Evolutionary conservation across 257 asterid species (phyloP), one percentile per base, ranked within the genome.

Genomic region (Solanum gandarillasii): DNA sequence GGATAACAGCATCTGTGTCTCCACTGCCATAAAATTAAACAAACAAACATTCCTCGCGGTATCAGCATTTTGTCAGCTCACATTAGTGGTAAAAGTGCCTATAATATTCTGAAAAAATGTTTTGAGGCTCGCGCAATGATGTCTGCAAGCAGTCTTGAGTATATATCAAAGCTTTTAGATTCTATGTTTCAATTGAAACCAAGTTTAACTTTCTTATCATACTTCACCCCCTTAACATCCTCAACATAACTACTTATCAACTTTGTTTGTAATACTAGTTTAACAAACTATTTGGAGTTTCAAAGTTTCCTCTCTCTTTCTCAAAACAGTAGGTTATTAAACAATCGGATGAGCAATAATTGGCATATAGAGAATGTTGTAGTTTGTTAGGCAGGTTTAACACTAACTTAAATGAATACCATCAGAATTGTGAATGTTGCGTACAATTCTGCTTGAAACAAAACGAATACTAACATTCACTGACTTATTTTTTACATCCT

Each of bases 1-100:
- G 99, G 87, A 97, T 89, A 31, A 97, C 98, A 72, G 98, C 94
- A 94, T 97, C 99, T 6, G 98, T 92, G 87, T 97, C 98, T 5
- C 99, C 99, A 92, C 99, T 97, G 93, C 70, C 79, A 86, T 25
- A 34, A 52, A 88, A 62, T 12, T 46, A 27, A 21, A 18, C 13
- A 75, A 31, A 60, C 23, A 48, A 62, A 41, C 13, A 5, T 27
- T 70, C 62, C 60, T 78, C 9, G 6, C 1, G 16, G 0, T 27
- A 46, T 43, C 85, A 13, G 36, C 85, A 27, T 16, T 78, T 75
- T 6, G 23, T 78, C 84, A 39, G 35, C 32, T 39, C 35, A n/a
- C 23, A 16, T 76, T 76, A 38, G 84, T n/a, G 62, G 84, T n/a
- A 23, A 1, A 39, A 76, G 21, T 39, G 32, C 25, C 6, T 21